These are phyloP conservation scores for Corynascus novoguineensis DNA, from an alignment of 495 filamentous ascomycete genomes.

Conservation along the genomic window DNA sequence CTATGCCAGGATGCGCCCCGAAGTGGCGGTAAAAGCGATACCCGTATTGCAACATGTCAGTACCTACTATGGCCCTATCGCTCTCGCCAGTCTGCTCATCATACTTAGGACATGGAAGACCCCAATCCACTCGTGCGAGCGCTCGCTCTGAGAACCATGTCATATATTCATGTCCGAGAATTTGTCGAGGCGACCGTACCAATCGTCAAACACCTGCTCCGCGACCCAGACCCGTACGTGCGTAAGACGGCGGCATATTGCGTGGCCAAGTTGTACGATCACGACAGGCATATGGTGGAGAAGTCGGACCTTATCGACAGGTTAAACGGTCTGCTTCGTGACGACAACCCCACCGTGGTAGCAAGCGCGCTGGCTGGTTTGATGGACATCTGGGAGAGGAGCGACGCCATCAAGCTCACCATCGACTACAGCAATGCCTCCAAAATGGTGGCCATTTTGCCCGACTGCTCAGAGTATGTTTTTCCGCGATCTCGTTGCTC, in stretches of 20 bases:
- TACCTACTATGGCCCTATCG: slow-evolving; percentile 3
- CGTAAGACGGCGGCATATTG: slow-evolving; percentile 96
- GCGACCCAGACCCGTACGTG: slow-evolving; percentile 90
- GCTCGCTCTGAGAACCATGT: slow-evolving; percentile 88
- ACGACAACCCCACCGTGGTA: slow-evolving; percentile 96
- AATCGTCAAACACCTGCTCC: slow-evolving; percentile 75
- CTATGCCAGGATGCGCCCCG: slow-evolving; percentile 90
- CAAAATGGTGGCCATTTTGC: slow-evolving; percentile 92
- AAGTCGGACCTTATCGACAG: slow-evolving; percentile 85
- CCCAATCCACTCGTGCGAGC: slow-evolving; percentile 89
- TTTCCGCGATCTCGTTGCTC: not conserved
- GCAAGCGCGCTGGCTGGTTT: slow-evolving; percentile 86
- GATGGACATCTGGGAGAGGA: slow-evolving; percentile 98
- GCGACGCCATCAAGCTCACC: slow-evolving; percentile 93
- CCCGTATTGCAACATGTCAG: slow-evolving; percentile 77
- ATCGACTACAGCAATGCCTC: slow-evolving; percentile 97
- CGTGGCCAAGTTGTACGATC: slow-evolving; percentile 96
- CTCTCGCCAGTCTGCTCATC: not conserved
- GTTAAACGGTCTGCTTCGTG: slow-evolving; percentile 81
- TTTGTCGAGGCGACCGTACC: slow-evolving; percentile 89
- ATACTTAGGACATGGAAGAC: slow-evolving; percentile 81
- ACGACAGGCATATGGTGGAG: slow-evolving; percentile 87
- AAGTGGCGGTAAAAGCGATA: slow-evolving; percentile 88
- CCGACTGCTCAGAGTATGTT: slow-evolving; percentile 95
- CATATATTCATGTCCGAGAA: slow-evolving; percentile 94